Percentiles rank a stretch among this genome's conserved stretches.
Evolutionary conservation across 2,329 filamentous ascomycete species (phyloP).

Genomic region (Neofusicoccum ribis): DNA sequence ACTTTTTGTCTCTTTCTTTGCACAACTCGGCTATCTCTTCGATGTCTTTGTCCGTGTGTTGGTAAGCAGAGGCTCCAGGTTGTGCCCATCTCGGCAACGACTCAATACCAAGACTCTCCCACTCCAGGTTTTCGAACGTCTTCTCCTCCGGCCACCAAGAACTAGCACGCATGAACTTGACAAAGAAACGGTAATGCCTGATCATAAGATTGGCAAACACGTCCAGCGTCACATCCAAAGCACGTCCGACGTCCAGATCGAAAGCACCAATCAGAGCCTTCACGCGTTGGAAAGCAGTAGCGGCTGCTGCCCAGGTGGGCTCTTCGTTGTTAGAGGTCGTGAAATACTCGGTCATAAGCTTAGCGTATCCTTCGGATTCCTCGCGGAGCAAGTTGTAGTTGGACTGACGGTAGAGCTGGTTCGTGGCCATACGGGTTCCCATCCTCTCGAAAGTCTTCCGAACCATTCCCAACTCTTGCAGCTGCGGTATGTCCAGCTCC

Average conservation of each 20-base stretch:
- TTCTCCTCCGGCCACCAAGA: slow-evolving; percentile 91
- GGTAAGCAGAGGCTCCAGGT: slow-evolving; percentile 66
- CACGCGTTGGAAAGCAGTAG: slow-evolving; percentile 85
- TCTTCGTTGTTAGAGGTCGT: slow-evolving; percentile 76
- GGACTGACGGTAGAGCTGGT: slow-evolving; percentile 89
- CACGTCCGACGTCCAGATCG: slow-evolving; percentile 91
- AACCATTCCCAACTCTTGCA: slow-evolving; percentile 77
- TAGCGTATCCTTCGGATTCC: slow-evolving; percentile 95
- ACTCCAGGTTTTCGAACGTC: slow-evolving; percentile 52
- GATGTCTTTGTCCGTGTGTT: slow-evolving; percentile 68
- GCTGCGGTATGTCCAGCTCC: slow-evolving; percentile 75
- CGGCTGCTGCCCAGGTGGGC: slow-evolving; percentile 73
- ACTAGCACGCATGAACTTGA: slow-evolving; percentile 86
- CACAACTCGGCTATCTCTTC: slow-evolving; percentile 57
- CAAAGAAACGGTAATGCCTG: slow-evolving; percentile 90
- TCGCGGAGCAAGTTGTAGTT: slow-evolving; percentile 96
- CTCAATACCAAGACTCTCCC: slow-evolving; percentile 53
- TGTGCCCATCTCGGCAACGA: slow-evolving; percentile 85
- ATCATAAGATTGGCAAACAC: slow-evolving; percentile 92
- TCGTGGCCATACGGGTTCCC: slow-evolving; percentile 86
- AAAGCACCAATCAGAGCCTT: slow-evolving; percentile 96
- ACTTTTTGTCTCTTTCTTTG: slow-evolving; percentile 67
- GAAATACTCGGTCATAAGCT: slow-evolving; percentile 93
- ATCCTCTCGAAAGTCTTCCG: slow-evolving; percentile 81
- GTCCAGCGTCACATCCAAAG: slow-evolving; percentile 90